phyloP scores from a whole-genome alignment of 176 grass and related monocot species.

The Rhipidocladum racemiflorum region DNA sequence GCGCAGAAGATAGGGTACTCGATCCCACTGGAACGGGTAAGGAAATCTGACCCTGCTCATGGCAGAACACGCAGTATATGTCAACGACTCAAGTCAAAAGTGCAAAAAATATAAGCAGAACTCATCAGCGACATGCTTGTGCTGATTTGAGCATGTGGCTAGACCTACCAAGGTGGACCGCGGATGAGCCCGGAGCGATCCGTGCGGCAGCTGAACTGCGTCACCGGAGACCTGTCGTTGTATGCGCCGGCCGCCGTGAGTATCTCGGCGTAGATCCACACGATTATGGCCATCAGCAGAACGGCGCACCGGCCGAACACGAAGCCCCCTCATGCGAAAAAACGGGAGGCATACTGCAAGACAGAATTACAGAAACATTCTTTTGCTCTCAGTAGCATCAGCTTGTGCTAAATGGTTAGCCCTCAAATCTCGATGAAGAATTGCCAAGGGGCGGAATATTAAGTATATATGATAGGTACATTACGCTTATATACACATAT shows the following conservation, averaged over 20 bases:
- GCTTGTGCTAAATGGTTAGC: neutral
- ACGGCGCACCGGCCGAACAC: conserved; percentile 71
- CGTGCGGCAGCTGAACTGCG: conserved; percentile 70
- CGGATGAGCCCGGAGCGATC: conserved; percentile 81
- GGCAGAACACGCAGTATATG: neutral
- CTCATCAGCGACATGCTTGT: neutral
- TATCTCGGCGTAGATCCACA: conserved; percentile 89
- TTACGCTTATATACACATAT: no score
- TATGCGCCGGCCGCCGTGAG: conserved; percentile 80
- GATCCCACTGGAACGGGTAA: conserved; percentile 98
- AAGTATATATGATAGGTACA: no score
- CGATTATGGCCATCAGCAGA: conserved; percentile 59
- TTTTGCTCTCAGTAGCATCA: neutral
- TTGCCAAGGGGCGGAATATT: no score
- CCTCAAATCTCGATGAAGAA: neutral
- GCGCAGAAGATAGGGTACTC: conserved; percentile 70
- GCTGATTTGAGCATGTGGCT: neutral
- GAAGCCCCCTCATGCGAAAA: conserved; percentile 42
- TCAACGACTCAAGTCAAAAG: neutral
- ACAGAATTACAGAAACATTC: neutral
- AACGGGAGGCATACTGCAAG: conserved; percentile 62
- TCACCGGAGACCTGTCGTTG: conserved; percentile 50
- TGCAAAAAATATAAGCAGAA: neutral
- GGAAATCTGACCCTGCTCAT: conserved; percentile 81
- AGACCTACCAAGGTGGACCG: conserved; percentile 61